Evolutionary conservation across 148 eudicot species (phyloP).

Genomic region (Rhododendron griersonianum): DNA sequence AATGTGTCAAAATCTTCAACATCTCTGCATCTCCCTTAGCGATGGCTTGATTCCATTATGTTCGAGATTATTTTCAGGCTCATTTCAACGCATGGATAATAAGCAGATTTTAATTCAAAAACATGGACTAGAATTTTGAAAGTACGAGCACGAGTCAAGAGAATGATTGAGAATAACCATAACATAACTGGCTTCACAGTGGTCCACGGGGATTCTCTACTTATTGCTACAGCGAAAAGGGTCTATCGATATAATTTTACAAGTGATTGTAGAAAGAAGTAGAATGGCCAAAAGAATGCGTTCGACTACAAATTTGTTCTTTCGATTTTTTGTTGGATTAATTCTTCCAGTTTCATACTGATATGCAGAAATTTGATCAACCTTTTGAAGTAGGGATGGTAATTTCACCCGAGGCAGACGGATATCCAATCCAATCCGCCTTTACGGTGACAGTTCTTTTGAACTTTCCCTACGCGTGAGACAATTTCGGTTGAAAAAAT

Average conservation of each 20-base stretch:
- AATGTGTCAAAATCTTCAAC: no score
- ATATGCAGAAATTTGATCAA: neutral
- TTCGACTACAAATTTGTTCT: neutral
- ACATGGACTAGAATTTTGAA: no score
- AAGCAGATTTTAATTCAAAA: no score
- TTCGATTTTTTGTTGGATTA: neutral
- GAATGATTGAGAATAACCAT: neutral
- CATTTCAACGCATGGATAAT: no score
- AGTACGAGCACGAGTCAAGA: neutral
- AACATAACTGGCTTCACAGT: neutral
- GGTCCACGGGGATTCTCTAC: neutral
- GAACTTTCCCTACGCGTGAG: neutral
- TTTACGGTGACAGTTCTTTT: neutral
- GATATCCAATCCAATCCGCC: neutral
- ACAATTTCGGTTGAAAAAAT: neutral
- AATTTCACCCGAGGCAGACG: neutral
- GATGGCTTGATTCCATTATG: neutral
- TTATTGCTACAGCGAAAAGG: no score
- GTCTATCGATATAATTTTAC: no score
- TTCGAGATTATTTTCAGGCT: neutral
- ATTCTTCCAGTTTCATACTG: no score
- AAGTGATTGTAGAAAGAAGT: no score
- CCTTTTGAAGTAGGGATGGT: neutral
- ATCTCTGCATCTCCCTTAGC: neutral
- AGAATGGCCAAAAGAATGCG: no score